Evolutionary conservation across 495 filamentous ascomycete species (phyloP), one percentile per base, ranked within the genome.

Genomic region (Penicillium arizonense): DNA sequence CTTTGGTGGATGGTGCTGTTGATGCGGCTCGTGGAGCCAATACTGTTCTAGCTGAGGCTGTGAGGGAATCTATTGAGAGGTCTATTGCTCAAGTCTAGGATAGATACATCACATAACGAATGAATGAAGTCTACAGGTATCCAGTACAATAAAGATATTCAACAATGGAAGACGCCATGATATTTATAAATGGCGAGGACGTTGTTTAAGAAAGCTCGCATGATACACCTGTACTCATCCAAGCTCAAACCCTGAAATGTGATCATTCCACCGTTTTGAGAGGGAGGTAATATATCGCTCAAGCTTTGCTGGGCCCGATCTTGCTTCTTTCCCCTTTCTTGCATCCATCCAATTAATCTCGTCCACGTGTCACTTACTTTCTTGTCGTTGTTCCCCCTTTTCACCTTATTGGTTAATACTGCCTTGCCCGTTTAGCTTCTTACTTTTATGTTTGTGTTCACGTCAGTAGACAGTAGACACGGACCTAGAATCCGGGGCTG

Each of bases 1-100:
- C 72, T 23, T 67, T 89, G 52, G 70, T 86, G 26, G 84, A 88
- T 56, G 78, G 75, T 30, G 85, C 85, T 34, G 81, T 87, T 6
- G 77, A 85, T 69, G 84, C 85, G 26, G 85, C 86, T 44, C 63
- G 74, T 14, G 79, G 79, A 11, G 75, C 80, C 13, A 71, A 84
- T 57, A 64, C 73, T 23, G 86, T 89, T 26, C 69, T 88, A 39
- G 71, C 74, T 36, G 80, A 82, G 36, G 81, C 79, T 59, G 68
- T 85, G n/a, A 75, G 67, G 43, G 82, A 87, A 59, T 76, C 76
- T 28, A 70, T 76, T 1, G 67, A 75, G 57, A 60, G 61, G 36
- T 65, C 65, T 36, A 48, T 68, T 39, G 63, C 59, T 18, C 46
- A 65, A 20, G 14, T 36, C 16, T 36, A 42, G 39, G 26, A 46